Percentiles rank a stretch among this genome's conserved stretches.
phyloP scores from a whole-genome alignment of 768 basidiomycete genomes.

The Lentinula raphanica region DNA sequence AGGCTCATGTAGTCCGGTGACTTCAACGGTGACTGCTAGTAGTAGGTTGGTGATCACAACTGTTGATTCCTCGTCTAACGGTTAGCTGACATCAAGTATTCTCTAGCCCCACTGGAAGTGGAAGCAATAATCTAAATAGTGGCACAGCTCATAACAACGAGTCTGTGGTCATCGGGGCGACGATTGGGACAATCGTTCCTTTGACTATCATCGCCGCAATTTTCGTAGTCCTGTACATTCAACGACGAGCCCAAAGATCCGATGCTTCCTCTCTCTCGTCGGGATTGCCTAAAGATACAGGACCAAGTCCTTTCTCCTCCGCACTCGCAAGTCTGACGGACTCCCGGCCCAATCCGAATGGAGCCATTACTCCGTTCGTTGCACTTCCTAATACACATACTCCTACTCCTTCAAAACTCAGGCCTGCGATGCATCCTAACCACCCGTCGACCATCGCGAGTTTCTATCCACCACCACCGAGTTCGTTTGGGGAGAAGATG shows the following conservation, averaged over 20 bases:
- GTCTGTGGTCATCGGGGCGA: slow-evolving; percentile 1
- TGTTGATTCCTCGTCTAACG: no score
- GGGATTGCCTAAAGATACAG: neutral
- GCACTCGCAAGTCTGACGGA: neutral
- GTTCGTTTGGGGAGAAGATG: neutral
- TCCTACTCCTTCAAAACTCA: neutral
- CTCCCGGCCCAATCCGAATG: neutral
- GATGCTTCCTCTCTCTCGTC: neutral
- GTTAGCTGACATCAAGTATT: neutral
- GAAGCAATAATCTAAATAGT: neutral
- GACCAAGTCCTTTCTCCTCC: neutral
- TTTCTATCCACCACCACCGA: neutral
- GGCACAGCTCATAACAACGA: neutral
- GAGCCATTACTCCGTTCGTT: neutral
- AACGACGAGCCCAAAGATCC: neutral
- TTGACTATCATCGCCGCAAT: neutral
- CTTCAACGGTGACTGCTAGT: neutral
- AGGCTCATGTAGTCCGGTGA: neutral
- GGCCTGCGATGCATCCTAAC: neutral
- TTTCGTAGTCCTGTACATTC: neutral
- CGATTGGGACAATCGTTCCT: neutral
- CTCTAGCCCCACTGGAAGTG: neutral
- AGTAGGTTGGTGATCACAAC: no score
- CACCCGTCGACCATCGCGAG: neutral
- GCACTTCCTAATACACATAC: neutral